Evolutionary conservation across 2,329 filamentous ascomycete genomes (phyloP), one percentile per base, ranked within the genome.

Genomic region (Diaporthe nobilis): DNA sequence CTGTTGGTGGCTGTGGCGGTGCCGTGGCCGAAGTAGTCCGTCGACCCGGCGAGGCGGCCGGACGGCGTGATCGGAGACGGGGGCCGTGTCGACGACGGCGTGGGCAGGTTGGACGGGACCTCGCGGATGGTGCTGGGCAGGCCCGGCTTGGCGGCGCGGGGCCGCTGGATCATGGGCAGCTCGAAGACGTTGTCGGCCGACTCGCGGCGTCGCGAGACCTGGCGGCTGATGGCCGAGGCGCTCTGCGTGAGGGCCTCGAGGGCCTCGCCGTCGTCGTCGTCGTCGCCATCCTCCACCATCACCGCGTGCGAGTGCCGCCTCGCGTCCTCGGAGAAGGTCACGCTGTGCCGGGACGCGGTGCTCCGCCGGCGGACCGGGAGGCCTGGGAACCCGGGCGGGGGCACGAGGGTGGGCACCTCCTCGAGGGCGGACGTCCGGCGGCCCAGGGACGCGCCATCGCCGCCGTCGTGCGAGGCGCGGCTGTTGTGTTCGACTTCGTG

Each of bases 51-150:
- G 3, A 65, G 15, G 13, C 73, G 67, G 4, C 37, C 58, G 10
- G 63, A 68, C 47, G 65, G 73, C 4, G 72, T 74, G 17, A 20
- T 58, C 10, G 68, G 73, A 3, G 73, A 75, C 25, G 67, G 67
- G 2, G 73, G 73, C 0, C 73, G 57, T 3, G 73, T 75, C 17
- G 73, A 71, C 9, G 68, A 63, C 12, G 73, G 73, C 49, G 73
- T 75, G 73, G 55, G 44, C 28, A 75, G 39, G 37, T 71, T 75
- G 7, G 73, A 72, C 42, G 73, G 73, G 7, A 75, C 73, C 39
- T 75, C 73, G 10, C 67, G 73, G 68, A 75, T 75, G 44, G 73
- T 75, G 37, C 73, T 75, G 20, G 65, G 55, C 20, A 72, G 47
- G 4, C 73, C 73, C 5, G 57, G 67, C 73, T 72, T 75, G 28